Base-by-base conservation (phyloP, 768 basidiomycete genomes). In the Harrya chromipes region DNA sequence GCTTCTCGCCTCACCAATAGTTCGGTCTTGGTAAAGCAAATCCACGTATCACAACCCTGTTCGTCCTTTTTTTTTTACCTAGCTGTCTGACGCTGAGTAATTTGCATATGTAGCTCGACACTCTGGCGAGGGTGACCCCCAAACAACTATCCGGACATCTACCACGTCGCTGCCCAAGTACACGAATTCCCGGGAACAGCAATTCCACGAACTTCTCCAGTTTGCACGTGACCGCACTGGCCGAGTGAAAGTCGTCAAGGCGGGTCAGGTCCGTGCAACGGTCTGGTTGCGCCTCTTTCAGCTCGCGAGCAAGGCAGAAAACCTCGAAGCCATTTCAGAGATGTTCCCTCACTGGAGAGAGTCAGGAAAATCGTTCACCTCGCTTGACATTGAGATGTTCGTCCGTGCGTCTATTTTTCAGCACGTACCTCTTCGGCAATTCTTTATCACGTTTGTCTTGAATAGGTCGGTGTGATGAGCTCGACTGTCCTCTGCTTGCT, bases 391-490 rank as follows among this genome's bases (percentile, higher is more conserved):
- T 0, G 79, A 79, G 54, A 66, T 68, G 23, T 80, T 86, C 57
- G 70, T 79, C 47, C 75, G 84, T 85, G 63, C 64, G 82, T 79
- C 3, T 3, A 14, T 36, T 2, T 23, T n/a, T 9, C 8, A 13
- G 4, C 7, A n/a, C n/a, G 13, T 31, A 9, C 24, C 23, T 0
- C 47, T 41, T 52, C 23, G 3, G 21, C 27, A 9, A 6, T 17
- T 9, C 4, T 21, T 54, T 26, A 49, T 43, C 19, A 10, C 7
- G 4, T 43, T 16, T 43, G 2, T 39, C 50, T 31, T 17, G 35
- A 2, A 33, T 31, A 88, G 85, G 78, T 20, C 84, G 85, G 9
- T 87, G 84, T 46, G 71, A 77, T 51, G 75, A 84, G 57, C 74
- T 86, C 1, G 60, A 67, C 13, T 80, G 79, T 49, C 79, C 81